Percentiles rank a stretch among this genome's conserved stretches.
These are phyloP conservation scores for Salix exigua DNA, from an alignment of 345 rosid genomes.

Conservation along the genomic window DNA sequence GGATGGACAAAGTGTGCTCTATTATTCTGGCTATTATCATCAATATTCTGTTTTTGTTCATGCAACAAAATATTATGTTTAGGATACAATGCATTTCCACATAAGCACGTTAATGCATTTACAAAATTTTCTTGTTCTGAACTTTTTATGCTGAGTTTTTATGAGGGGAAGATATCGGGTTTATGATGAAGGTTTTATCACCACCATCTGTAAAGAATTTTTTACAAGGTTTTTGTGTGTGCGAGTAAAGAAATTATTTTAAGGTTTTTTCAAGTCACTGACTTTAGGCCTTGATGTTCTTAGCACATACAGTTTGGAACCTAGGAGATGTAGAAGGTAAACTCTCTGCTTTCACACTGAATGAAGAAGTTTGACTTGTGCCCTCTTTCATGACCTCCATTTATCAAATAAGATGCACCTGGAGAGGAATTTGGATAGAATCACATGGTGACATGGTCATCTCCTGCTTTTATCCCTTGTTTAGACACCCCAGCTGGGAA, in stretches of 20 bases:
- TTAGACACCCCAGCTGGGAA: background rate
- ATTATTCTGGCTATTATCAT: background rate
- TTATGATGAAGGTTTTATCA: background rate
- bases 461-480: background rate
- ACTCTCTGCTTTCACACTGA: background rate
- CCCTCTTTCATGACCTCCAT: background rate
- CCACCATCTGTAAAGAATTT: background rate
- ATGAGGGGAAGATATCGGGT: background rate
- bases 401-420: background rate
- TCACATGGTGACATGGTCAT: background rate
- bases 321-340: background rate
- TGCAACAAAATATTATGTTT: background rate
- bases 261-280: background rate
- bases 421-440: background rate
- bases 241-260: too few relatives aligned
- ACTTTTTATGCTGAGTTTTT: background rate
- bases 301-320: background rate
- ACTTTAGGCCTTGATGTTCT: background rate
- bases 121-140: background rate
- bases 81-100: background rate
- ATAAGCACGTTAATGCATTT: background rate
- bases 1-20: conserved; percentile 12
- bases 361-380: background rate
- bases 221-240: background rate
- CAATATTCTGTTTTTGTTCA: background rate